Conservation (phyloP, 805 yeast species). For the Monosporozyma aerobia region DNA sequence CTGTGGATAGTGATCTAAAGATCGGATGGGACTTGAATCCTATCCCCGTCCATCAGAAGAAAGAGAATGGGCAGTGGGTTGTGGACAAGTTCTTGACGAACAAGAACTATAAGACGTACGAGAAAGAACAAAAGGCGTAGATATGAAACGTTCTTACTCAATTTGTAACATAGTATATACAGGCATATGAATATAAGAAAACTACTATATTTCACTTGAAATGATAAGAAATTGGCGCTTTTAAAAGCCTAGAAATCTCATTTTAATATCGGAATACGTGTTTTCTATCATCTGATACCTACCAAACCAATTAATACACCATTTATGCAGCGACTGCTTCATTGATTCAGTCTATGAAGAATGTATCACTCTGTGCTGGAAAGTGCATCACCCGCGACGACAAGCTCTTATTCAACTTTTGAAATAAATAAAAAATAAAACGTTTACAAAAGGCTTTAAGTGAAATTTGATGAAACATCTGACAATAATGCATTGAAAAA, state of each 20-base stretch:
- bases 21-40: slow-evolving; percentile 89
- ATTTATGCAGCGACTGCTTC: not conserved
- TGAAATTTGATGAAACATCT: not conserved
- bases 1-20: slow-evolving; percentile 64
- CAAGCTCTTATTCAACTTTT: not conserved
- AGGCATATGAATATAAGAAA: not conserved
- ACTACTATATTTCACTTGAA: not conserved
- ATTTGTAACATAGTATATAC: not conserved
- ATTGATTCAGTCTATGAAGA: not conserved
- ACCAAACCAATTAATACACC: not conserved
- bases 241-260: not conserved
- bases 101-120: slow-evolving; percentile 17
- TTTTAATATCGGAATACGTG: too few relatives aligned
- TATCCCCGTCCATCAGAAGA: slow-evolving; percentile 63
- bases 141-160: not conserved
- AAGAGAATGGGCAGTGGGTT: slow-evolving; percentile 59
- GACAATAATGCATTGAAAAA: not conserved
- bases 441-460: not conserved
- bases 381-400: not conserved
- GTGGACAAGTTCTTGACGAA: slow-evolving; percentile 29
- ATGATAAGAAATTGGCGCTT: not conserved
- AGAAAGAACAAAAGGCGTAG: slow-evolving; percentile 4
- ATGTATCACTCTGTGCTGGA: not conserved
- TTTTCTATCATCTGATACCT: too few relatives aligned
- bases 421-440: not conserved